These are phyloP conservation scores for Verticillium dahliae DNA, from an alignment of 2,329 filamentous ascomycete genomes.

Conservation along the genomic window DNA sequence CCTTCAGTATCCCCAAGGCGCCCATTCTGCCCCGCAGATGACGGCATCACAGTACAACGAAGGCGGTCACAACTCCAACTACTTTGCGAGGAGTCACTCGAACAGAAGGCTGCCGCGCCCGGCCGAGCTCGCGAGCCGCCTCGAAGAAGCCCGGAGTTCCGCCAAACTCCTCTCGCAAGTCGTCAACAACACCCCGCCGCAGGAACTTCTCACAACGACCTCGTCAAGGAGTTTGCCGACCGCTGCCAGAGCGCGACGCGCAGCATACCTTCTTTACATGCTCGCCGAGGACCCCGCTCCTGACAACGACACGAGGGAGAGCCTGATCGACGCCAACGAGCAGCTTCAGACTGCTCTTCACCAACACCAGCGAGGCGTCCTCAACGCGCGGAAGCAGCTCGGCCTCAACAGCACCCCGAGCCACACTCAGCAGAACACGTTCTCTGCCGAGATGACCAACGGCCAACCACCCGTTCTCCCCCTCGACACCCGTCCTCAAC, in stretches of 20 bases:
- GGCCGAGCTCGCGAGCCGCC: slow-evolving; percentile 70
- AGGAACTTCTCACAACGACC: slow-evolving; percentile 76
- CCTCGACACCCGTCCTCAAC: slow-evolving; percentile 17
- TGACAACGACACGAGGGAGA: slow-evolving; percentile 91
- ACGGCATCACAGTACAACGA: neutral
- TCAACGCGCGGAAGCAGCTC: slow-evolving; percentile 53
- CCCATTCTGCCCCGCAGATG: neutral
- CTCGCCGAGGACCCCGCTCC: slow-evolving; percentile 69
- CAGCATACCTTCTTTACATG: slow-evolving; percentile 83
- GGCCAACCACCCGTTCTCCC: slow-evolving; percentile 20
- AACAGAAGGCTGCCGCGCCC: slow-evolving; percentile 55
- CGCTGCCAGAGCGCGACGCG: slow-evolving; percentile 75
- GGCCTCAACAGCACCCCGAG: slow-evolving; percentile 27
- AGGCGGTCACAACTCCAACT: slow-evolving; percentile 43
- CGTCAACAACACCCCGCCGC: slow-evolving; percentile 73
- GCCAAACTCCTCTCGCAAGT: slow-evolving; percentile 90
- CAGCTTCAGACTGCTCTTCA: slow-evolving; percentile 76
- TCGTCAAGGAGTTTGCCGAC: slow-evolving; percentile 86
- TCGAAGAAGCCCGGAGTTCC: slow-evolving; percentile 86
- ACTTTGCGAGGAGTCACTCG: slow-evolving; percentile 46
- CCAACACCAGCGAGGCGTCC: slow-evolving; percentile 74
- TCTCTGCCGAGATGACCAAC: slow-evolving; percentile 8
- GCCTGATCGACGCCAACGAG: slow-evolving; percentile 90
- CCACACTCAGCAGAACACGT: slow-evolving; percentile 16
- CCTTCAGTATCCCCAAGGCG: neutral